Evolutionary conservation across 2,329 filamentous ascomycete species (phyloP).

Genomic region (Chaetomiaceae sp.): DNA sequence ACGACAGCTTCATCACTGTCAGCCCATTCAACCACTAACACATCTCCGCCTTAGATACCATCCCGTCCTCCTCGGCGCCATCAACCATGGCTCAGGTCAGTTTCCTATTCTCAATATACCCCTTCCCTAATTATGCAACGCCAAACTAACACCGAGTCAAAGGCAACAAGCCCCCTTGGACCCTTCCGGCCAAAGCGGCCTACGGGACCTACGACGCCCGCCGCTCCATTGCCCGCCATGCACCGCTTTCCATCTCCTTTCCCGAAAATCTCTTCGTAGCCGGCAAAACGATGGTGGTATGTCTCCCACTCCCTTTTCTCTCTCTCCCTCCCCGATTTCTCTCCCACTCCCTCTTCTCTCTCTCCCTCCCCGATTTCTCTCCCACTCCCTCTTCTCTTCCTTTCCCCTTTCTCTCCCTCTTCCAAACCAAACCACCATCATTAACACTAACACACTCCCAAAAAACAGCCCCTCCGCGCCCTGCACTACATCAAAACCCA

Average conservation of each 20-base stretch:
- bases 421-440: no score
- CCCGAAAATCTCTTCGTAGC: slow-evolving; percentile 42
- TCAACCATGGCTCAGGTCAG: slow-evolving; percentile 56
- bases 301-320: neutral
- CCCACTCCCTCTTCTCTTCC: neutral
- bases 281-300: slow-evolving; percentile 40
- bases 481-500: slow-evolving; percentile 61
- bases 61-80: slow-evolving; percentile 66
- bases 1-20: slow-evolving; percentile 31
- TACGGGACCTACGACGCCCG: slow-evolving; percentile 45
- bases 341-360: neutral
- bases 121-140: neutral
- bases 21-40: neutral
- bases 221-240: slow-evolving; percentile 37
- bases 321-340: no score
- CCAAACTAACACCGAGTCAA: neutral
- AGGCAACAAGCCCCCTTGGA: slow-evolving; percentile 75
- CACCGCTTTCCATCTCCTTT: slow-evolving; percentile 33
- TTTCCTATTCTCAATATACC: neutral
- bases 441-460: neutral
- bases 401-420: no score
- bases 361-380: no score
- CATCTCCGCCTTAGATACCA: slow-evolving; percentile 48
- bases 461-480: slow-evolving; percentile 51
- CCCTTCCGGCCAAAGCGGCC: slow-evolving; percentile 59